Conservation (phyloP, 805 yeast species). For the Teunomyces tritomae region DNA sequence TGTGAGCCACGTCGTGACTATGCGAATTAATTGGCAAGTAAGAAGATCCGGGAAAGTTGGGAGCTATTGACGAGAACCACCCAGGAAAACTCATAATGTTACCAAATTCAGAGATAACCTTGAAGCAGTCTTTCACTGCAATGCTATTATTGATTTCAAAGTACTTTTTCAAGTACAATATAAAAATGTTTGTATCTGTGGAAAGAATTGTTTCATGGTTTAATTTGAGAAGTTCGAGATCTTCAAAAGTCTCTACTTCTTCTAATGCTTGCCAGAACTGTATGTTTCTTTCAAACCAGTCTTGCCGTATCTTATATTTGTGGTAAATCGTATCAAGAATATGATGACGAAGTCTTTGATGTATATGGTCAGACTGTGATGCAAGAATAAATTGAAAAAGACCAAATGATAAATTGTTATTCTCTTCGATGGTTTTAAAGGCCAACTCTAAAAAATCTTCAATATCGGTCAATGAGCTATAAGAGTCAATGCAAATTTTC, state of each 20-base stretch:
- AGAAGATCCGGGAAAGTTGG: background rate
- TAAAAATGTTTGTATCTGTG: constrained; percentile 2
- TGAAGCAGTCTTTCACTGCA: background rate
- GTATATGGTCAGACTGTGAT: constrained; percentile 10
- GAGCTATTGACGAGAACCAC: constrained; percentile 9
- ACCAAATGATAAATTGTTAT: constrained; percentile 23
- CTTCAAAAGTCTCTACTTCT: constrained; percentile 4
- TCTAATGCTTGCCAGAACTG: constrained; percentile 4
- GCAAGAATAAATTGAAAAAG: constrained; percentile 23
- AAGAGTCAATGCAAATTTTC: constrained; percentile 24
- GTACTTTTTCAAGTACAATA: constrained; percentile 7
- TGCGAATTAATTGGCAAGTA: constrained; percentile 1
- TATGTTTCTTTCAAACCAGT: constrained; percentile 5
- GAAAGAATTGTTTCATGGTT: background rate
- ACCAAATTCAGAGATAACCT: background rate
- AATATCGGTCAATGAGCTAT: constrained; percentile 31
- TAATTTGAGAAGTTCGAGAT: background rate
- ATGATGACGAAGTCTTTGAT: constrained; percentile 10
- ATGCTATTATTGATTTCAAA: constrained; percentile 2
- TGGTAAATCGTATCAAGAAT: constrained; percentile 12
- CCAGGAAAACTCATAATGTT: constrained; percentile 9
- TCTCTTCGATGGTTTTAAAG: constrained; percentile 14
- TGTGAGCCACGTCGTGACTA: background rate
- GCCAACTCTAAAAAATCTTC: constrained; percentile 35
- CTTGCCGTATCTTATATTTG: constrained; percentile 7